phyloP scores from a whole-genome alignment of 1,284 basidiomycete genomes.

The Malassezia brasiliensis region DNA sequence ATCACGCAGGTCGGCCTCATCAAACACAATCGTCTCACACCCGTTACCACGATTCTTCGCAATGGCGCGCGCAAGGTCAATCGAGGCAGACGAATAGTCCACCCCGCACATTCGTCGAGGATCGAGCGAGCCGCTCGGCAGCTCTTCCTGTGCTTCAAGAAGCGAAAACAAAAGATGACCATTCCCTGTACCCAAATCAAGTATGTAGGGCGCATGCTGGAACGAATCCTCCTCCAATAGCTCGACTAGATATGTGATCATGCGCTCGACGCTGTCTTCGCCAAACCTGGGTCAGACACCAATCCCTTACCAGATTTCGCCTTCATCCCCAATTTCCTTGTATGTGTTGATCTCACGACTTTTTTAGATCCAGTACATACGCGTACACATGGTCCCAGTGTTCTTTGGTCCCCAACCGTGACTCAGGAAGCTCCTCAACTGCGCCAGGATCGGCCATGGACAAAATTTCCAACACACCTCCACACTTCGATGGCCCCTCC shows the following conservation, averaged over 20 bases:
- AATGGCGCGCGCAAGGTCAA: conserved; percentile 50
- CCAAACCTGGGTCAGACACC: conserved; percentile 60
- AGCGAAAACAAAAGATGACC: conserved; percentile 71
- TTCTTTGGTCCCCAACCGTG: conserved; percentile 62
- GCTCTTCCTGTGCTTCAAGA: conserved; percentile 26
- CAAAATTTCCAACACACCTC: neutral
- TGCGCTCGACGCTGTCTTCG: conserved; percentile 66
- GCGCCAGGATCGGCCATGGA: neutral
- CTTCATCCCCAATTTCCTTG: conserved; percentile 71
- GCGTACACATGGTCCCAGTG: conserved; percentile 42
- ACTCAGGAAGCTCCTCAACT: conserved; percentile 47
- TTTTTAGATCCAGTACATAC: neutral
- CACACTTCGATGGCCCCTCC: neutral
- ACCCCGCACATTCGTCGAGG: conserved; percentile 59
- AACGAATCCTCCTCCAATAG: conserved; percentile 4
- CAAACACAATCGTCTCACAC: conserved; percentile 41
- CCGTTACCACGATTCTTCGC: conserved; percentile 19
- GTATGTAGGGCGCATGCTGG: conserved; percentile 17
- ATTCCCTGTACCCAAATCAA: conserved; percentile 66
- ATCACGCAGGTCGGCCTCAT: conserved; percentile 43
- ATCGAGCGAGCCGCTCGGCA: conserved; percentile 59
- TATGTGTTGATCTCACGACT: conserved; percentile 63
- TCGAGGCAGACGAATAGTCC: conserved; percentile 69
- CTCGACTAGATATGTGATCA: conserved; percentile 52
- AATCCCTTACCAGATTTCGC: conserved; percentile 64